Percentiles rank a stretch among this genome's conserved stretches.
phyloP scores from a whole-genome alignment of 2,329 filamentous ascomycete genomes.

The Alternaria sp. region DNA sequence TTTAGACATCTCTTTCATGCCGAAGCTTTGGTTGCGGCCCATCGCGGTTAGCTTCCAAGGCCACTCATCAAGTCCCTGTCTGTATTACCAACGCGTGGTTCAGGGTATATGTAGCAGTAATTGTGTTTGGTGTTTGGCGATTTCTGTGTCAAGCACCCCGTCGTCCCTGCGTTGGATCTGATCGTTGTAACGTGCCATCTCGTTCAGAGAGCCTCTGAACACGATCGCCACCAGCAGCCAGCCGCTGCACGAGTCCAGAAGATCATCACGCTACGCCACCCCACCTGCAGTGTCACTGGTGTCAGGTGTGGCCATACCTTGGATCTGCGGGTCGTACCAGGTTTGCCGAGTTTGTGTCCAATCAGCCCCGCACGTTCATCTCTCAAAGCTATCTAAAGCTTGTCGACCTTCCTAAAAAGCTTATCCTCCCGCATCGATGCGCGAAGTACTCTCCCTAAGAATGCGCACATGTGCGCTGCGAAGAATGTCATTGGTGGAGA shows the following conservation, averaged over 20 bases:
- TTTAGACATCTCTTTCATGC: slow-evolving; percentile 9
- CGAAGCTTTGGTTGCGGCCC: slow-evolving; percentile 10
- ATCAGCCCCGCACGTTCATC: slow-evolving; percentile 23
- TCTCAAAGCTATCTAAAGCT: slow-evolving; percentile 15
- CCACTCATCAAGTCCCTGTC: not conserved
- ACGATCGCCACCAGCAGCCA: not conserved
- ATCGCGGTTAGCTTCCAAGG: not conserved
- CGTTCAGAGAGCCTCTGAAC: not conserved
- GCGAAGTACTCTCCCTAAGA: not conserved
- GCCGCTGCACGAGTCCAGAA: not conserved
- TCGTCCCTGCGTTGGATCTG: not conserved
- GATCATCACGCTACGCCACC: not conserved
- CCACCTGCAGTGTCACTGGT: not conserved
- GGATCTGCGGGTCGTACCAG: not conserved
- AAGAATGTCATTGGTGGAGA: not conserved
- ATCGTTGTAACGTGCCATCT: not conserved
- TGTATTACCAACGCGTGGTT: not conserved
- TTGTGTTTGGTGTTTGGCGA: not conserved
- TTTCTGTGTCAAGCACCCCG: not conserved
- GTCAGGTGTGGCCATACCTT: not conserved
- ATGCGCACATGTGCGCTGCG: slow-evolving; percentile 1
- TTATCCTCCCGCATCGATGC: slow-evolving; percentile 6
- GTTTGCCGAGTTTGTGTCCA: slow-evolving; percentile 9
- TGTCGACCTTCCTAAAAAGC: slow-evolving; percentile 30
- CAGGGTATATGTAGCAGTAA: not conserved